Evolutionary conservation across 305 asterid genomes (phyloP), one percentile per base, ranked within the genome.

Genomic region (Plantago rigida): DNA sequence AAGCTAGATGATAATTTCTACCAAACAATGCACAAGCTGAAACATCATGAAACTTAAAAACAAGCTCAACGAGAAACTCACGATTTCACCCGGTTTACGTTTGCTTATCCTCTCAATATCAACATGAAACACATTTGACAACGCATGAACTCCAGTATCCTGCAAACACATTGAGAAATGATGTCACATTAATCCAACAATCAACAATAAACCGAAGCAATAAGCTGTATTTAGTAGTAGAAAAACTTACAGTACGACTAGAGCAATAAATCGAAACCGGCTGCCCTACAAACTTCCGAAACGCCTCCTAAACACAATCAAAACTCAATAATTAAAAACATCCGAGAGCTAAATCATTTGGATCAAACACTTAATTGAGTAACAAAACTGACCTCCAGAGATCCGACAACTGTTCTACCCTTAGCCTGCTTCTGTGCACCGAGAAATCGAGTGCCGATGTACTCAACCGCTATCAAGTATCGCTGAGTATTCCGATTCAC

Each of bases 121-220:
- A 47, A 87, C 95, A 73, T 91, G 96, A 70, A 87, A 91, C 47
- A 86, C 98, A 81, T 91, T 91, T 50, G 95, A 82, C 52, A 91
- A 65, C n/a, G 98, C 95, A 65, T 87, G 96, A 73, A 91, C 98
- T 61, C 96, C 96, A 14, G 96, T 77, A 81, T 91, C 98, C 98
- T 91, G n/a, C 57, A 42, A 17, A 45, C 10, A 56, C 54, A 31
- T 61, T 47, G 47, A 44, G 24, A 41, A 14, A 36, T 29, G 12
- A 0, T 7, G 7, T 9, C 1, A 34, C 45, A 10, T 17, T 34
- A 51, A 51, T 48, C 9, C 9, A 17, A 45, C 42, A 39, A 15
- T 15, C 2, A 56, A n/a, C 9, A 3, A 51, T n/a, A 49, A 9
- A 41, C 26, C 14, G 11, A 53, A 12, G 28, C 10, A 36, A 54